Base-by-base conservation (phyloP, 1,284 basidiomycete species). In the Anthracocystis walkeri region DNA sequence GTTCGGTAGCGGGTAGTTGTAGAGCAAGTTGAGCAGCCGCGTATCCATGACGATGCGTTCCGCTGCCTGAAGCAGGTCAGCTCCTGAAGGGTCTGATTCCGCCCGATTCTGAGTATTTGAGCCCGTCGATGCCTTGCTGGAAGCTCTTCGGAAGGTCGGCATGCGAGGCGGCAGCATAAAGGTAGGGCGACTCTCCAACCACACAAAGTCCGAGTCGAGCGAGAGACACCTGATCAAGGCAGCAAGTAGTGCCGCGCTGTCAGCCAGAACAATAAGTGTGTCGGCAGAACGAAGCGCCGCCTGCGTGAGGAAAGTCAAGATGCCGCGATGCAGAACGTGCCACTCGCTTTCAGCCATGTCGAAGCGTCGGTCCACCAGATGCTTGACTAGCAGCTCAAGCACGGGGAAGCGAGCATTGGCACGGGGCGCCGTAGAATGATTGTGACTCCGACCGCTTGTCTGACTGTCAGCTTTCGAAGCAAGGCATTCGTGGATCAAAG, bases 331-430 rank as follows among this genome's bases (percentile, higher is more conserved):
- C 11, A 79, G 33, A 6, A 27, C 31, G n/a, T 81, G 77, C 59
- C 62, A 69, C 44, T 65, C 59, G 50, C 35, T 35, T 45, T 76
- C 62, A 4, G 65, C 38, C 33, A 63, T 33, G 51, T 81, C 75
- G 42, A 70, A 69, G 18, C 79, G 66, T n/a, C 79, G 53, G 20
- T 79, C 77, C 11, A 81, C 77, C 33, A 81, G 54, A 53, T 81
- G 77, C 63, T 79, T 79, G 33, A 78, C 71, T 3, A 81, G 55
- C 7, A 78, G 48, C 50, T 81, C 79, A 6, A 81, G 51, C 25
- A 81, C 61, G 8, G 79, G 75, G 27, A 81, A 81, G n/a, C 61
- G 57, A 12, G 53, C 59, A 31, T 64, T 61, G 42, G 57, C 64
- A 29, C 60, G 60, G 10, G 31, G 38, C 35, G 50, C 61, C 6